These are phyloP conservation scores for Gnomoniopsis smithogilvyi DNA, from an alignment of 2,329 filamentous ascomycete species.

Conservation along the genomic window DNA sequence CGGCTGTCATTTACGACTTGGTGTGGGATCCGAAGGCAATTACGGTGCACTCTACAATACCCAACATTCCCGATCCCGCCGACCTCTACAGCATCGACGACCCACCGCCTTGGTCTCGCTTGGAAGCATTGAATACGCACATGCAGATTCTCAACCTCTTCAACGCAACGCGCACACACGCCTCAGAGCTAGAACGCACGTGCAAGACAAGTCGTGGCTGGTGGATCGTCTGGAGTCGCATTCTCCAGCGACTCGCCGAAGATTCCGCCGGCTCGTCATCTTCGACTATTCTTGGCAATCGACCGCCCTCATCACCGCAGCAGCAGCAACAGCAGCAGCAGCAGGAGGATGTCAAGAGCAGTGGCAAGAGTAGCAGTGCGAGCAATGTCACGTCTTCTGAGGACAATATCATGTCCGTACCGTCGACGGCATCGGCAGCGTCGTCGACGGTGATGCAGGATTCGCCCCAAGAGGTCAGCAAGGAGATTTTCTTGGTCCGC, in stretches of 20 bases:
- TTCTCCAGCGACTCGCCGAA: slow-evolving; percentile 38
- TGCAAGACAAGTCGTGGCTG: slow-evolving; percentile 65
- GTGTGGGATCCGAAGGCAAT: slow-evolving; percentile 57
- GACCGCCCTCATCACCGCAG: background rate
- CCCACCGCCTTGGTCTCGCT: slow-evolving; percentile 49
- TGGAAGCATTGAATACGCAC: slow-evolving; percentile 64
- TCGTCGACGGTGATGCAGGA: slow-evolving; percentile 1
- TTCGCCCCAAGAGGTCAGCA: slow-evolving; percentile 31
- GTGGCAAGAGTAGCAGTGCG: background rate
- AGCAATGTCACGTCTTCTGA: slow-evolving; percentile 14
- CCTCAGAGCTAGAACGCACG: slow-evolving; percentile 54
- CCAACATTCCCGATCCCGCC: slow-evolving; percentile 57
- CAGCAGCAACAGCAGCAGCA: background rate
- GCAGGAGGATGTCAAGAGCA: background rate
- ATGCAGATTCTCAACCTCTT: slow-evolving; percentile 60
- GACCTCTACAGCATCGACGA: slow-evolving; percentile 22
- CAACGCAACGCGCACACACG: slow-evolving; percentile 39
- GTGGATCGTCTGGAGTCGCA: slow-evolving; percentile 67
- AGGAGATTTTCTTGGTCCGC: slow-evolving; percentile 61
- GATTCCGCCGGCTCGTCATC: background rate
- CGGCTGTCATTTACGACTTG: slow-evolving; percentile 55
- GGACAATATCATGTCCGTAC: slow-evolving; percentile 1
- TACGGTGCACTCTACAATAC: slow-evolving; percentile 61
- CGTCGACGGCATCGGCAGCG: slow-evolving; percentile 8
- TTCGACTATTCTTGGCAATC: slow-evolving; percentile 5